phyloP scores from a whole-genome alignment of 1,284 basidiomycete genomes.

The Ceratobasidium papillatum region DNA sequence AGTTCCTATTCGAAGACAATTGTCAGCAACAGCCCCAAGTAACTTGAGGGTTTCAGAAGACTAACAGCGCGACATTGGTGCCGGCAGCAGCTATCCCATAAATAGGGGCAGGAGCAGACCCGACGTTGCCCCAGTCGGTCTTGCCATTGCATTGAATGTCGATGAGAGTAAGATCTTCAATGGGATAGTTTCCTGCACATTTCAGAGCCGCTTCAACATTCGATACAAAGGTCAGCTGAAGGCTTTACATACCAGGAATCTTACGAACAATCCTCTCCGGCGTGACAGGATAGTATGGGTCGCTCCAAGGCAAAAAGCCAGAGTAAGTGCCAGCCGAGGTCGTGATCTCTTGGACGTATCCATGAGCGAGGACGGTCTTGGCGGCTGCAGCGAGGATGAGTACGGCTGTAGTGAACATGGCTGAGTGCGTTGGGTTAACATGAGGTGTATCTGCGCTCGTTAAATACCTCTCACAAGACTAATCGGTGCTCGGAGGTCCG shows the following conservation, averaged over 20 bases:
- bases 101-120: constrained; percentile 58
- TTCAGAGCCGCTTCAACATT: background rate
- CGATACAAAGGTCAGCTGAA: background rate
- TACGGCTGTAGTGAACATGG: constrained; percentile 28
- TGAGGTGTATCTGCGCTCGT: background rate
- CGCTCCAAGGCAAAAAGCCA: constrained; percentile 42
- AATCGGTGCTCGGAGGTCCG: background rate
- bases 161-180: constrained; percentile 27
- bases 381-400: constrained; percentile 37
- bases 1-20: constrained; percentile 49
- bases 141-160: constrained; percentile 46
- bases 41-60: background rate
- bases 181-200: constrained; percentile 17
- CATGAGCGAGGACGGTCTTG: constrained; percentile 40
- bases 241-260: constrained; percentile 48
- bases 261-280: constrained; percentile 60
- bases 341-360: constrained; percentile 40
- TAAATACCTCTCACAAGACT: background rate
- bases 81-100: constrained; percentile 59
- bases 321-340: constrained; percentile 36
- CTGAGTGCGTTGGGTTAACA: background rate
- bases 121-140: constrained; percentile 52
- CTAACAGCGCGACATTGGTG: constrained; percentile 52
- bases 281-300: constrained; percentile 49
- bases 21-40: background rate